Evolutionary conservation across 345 rosid genomes (phyloP), one percentile per base, ranked within the genome.

Genomic region (Arabidopsis suecica): DNA sequence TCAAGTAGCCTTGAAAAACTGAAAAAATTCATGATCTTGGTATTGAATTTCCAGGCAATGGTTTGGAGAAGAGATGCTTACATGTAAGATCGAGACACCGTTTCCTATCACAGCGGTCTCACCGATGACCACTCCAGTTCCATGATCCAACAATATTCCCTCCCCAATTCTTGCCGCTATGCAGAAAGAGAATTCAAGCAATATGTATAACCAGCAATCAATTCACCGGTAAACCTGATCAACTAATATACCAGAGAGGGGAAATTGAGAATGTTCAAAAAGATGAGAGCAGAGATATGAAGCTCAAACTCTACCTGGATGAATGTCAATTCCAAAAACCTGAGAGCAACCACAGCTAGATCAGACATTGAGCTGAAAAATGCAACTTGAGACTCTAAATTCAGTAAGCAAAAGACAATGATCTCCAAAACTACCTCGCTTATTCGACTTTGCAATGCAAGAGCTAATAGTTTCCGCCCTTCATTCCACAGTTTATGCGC

Each of bases 301-400:
- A 25, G 12, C 71, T 63, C 44, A 56, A 60, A 57, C 13, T 37
- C 22, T 81, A 94, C 98, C 98, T 65, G 96, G 98, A 85, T 91
- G 98, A 82, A 94, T 91, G 75, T 94, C 98, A 25, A 94, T 87
- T 47, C 97, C 98, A 76, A 91, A 89, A 68, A 88, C 98, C 98
- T 94, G 82, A 61, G 60, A 56, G 61, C 72, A 70, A 53, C 42
- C 78, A 67, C 16, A 68, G 0, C 20, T 6, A 60, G 9, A 71
- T 77, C 76, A 65, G 54, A 32, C 14, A 59, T 16, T 59, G 44
- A 18, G 57, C 55, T 69, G n/a, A 44, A 56, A 49, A 53, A n/a
- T 38, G 47, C 68, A 68, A 34, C 49, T 53, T 11, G 1, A 61
- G 23, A 11, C 51, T 54, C 57, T n/a, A 61, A 14, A 65, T 6